These are phyloP conservation scores for Powellomyces hirtus DNA, from an alignment of 192 early-diverging fungal genomes.

Conservation along the genomic window DNA sequence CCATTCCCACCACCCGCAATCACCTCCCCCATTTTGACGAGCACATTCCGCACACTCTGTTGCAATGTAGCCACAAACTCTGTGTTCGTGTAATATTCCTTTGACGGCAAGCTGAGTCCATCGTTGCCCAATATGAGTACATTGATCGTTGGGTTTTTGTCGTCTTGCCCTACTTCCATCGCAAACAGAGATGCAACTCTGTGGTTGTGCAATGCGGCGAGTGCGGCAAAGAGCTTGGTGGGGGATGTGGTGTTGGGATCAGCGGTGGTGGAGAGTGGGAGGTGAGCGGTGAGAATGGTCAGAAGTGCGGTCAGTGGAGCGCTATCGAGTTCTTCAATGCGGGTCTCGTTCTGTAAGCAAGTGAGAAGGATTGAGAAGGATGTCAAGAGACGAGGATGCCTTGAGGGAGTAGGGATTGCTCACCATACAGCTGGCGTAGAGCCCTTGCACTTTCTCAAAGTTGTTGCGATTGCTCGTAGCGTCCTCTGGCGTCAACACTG, in stretches of 20 bases:
- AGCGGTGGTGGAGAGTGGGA: not conserved
- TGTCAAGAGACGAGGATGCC: no score
- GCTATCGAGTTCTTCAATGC: not conserved
- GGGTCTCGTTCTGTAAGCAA: slow-evolving; percentile 17
- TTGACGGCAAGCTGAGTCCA: slow-evolving; percentile 62
- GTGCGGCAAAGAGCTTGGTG: not conserved
- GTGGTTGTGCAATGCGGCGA: not conserved
- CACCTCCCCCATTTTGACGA: slow-evolving; percentile 14
- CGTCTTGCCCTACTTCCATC: slow-evolving; percentile 51
- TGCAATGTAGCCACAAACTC: slow-evolving; percentile 44
- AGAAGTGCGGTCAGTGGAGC: not conserved
- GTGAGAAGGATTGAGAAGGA: no score
- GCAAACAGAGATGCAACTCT: slow-evolving; percentile 37
- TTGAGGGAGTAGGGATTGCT: no score
- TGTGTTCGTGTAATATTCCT: slow-evolving; percentile 59
- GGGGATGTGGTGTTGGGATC: not conserved
- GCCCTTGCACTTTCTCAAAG: slow-evolving; percentile 52
- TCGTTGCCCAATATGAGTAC: slow-evolving; percentile 47
- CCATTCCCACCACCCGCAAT: no score
- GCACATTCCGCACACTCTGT: slow-evolving; percentile 39
- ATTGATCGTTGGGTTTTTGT: slow-evolving; percentile 57
- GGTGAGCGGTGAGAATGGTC: not conserved
- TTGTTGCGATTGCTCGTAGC: slow-evolving; percentile 49
- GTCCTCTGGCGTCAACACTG: slow-evolving; percentile 16
- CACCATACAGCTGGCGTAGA: slow-evolving; percentile 57